Evolutionary conservation across 129 eudicot species (phyloP).

Genomic region (Centrapalus pauciflorus): DNA sequence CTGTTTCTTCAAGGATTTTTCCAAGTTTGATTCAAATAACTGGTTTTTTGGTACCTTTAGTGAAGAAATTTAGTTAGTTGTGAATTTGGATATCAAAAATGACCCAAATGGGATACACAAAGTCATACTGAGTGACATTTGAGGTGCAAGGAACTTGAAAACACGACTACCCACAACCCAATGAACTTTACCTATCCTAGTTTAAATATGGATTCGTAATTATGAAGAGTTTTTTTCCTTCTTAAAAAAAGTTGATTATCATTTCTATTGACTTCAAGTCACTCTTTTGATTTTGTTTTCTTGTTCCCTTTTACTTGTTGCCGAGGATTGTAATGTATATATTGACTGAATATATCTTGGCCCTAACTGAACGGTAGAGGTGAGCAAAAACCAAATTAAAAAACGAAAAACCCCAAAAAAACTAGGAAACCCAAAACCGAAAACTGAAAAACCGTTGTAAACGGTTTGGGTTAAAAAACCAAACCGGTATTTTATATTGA

Average conservation of each 20-base stretch:
- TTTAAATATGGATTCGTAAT: too few species aligned
- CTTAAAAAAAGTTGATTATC: not conserved
- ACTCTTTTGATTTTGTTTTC: not conserved
- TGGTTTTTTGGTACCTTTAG: not conserved
- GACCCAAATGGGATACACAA: not conserved
- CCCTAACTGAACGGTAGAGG: not conserved
- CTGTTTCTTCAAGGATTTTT: too few species aligned
- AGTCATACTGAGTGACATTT: not conserved
- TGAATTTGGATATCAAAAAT: not conserved
- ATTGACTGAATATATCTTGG: not conserved
- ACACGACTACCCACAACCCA: not conserved
- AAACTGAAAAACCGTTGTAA: too few species aligned
- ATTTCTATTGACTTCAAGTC: not conserved
- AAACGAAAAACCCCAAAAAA: too few species aligned
- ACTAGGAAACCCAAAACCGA: too few species aligned
- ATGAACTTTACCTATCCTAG: not conserved
- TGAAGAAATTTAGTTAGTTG: not conserved
- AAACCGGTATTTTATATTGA: too few species aligned
- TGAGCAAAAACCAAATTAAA: too few species aligned
- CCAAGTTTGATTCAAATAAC: too few species aligned
- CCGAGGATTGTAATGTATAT: not conserved
- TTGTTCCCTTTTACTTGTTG: not conserved
- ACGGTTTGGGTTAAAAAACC: too few species aligned
- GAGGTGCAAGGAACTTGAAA: not conserved
- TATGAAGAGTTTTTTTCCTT: not conserved